Conservation (phyloP, 495 filamentous ascomycete genomes). For the Penicillium roqueforti region DNA sequence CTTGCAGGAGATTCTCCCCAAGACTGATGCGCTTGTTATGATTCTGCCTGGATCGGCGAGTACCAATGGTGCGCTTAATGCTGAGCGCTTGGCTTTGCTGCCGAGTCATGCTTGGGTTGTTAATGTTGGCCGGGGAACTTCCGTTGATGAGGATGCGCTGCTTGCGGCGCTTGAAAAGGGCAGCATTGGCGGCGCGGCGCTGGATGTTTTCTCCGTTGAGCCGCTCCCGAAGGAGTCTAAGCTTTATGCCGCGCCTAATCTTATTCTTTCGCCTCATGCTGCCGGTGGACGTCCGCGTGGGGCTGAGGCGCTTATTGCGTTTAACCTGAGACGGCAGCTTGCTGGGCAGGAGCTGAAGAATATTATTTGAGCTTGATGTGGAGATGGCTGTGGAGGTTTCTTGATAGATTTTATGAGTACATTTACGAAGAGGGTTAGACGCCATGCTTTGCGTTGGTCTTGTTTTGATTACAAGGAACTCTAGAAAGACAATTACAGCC, state of each 20-base stretch:
- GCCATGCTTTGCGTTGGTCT: no score
- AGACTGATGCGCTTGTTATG: conserved; percentile 32
- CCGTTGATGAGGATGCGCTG: conserved; percentile 67
- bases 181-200: conserved; percentile 49
- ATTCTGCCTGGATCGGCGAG: conserved; percentile 26
- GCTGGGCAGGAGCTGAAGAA: conserved; percentile 52
- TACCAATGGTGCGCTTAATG: conserved; percentile 24
- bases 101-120: conserved; percentile 58
- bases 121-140: conserved; percentile 62
- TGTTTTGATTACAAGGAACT: no score
- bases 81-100: conserved; percentile 33
- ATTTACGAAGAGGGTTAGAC: background rate
- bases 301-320: conserved; percentile 49
- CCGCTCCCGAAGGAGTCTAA: conserved; percentile 43
- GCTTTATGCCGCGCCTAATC: conserved; percentile 46
- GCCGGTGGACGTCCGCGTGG: conserved; percentile 58
- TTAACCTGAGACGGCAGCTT: conserved; percentile 50
- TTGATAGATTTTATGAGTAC: background rate
- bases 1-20: conserved; percentile 18
- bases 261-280: conserved; percentile 63
- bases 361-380: conserved; percentile 27
- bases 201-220: conserved; percentile 65
- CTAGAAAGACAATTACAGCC: no score
- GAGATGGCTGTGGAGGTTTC: background rate
- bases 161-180: conserved; percentile 57